These are phyloP conservation scores for Furcasterigmium furcatum DNA, from an alignment of 2,329 filamentous ascomycete species.

Conservation along the genomic window DNA sequence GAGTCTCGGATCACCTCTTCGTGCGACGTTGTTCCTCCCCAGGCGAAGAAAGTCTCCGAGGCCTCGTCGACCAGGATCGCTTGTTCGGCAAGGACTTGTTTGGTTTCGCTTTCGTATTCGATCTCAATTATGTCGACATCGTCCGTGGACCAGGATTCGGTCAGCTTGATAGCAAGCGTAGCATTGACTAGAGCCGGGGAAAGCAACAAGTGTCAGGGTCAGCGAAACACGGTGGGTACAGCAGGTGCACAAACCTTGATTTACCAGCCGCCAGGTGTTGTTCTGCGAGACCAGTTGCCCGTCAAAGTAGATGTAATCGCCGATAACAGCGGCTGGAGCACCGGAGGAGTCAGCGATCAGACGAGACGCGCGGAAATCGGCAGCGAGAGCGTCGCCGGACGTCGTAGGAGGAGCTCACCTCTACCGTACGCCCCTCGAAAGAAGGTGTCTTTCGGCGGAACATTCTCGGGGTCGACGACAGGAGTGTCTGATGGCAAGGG, in stretches of 20 bases:
- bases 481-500: too few species aligned
- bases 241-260: background rate
- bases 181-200: background rate
- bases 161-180: background rate
- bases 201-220: too few species aligned
- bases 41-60: background rate
- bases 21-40: background rate
- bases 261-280: slow-evolving; percentile 1
- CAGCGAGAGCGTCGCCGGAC: too few species aligned
- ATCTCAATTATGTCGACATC: background rate
- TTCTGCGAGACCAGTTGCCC: slow-evolving; percentile 9
- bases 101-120: background rate
- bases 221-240: background rate
- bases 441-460: too few species aligned
- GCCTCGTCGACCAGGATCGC: background rate
- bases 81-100: background rate
- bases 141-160: background rate
- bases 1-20: background rate
- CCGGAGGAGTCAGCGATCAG: too few species aligned
- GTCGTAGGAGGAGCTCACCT: too few species aligned
- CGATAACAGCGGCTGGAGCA: slow-evolving; percentile 5
- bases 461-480: too few species aligned
- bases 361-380: too few species aligned
- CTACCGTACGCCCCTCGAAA: too few species aligned
- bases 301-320: slow-evolving; percentile 9